phyloP scores from a whole-genome alignment of 106 monocot species.

The Vanilla planifolia region DNA sequence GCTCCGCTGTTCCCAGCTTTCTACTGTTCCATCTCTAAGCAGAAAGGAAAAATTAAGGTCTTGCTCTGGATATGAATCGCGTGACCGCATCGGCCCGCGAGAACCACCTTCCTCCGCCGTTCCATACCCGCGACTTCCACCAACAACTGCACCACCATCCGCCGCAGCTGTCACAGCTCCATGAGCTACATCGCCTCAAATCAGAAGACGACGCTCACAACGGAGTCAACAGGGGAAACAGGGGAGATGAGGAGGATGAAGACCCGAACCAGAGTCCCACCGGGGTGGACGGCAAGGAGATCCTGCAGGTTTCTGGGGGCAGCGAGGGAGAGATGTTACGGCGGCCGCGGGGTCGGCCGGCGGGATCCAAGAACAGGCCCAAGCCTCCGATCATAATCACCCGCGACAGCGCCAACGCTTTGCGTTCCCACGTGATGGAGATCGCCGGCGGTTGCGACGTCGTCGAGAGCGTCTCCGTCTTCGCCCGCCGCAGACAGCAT shows the following conservation, averaged over 20 bases:
- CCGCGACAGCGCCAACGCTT: constrained; percentile 61
- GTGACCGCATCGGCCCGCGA: constrained; percentile 26
- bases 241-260: constrained; percentile 4
- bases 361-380: constrained; percentile 78
- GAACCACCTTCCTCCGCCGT: constrained; percentile 50
- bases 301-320: not conserved
- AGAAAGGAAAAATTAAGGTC: not conserved
- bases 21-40: not conserved
- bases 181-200: constrained; percentile 16
- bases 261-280: not conserved
- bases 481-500: constrained; percentile 49
- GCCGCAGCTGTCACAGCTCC: constrained; percentile 11
- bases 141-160: constrained; percentile 29
- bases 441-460: constrained; percentile 48
- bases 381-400: constrained; percentile 68
- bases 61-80: constrained; percentile 35
- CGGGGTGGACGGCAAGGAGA: constrained; percentile 9
- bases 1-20: not conserved
- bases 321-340: constrained; percentile 24
- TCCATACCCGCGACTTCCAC: constrained; percentile 49
- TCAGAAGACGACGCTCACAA: constrained; percentile 11
- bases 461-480: constrained; percentile 43
- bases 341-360: constrained; percentile 49
- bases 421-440: constrained; percentile 59
- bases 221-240: constrained; percentile 4